These are phyloP conservation scores for Ophiostoma ulmi DNA, from an alignment of 2,329 filamentous ascomycete genomes.

Conservation along the genomic window DNA sequence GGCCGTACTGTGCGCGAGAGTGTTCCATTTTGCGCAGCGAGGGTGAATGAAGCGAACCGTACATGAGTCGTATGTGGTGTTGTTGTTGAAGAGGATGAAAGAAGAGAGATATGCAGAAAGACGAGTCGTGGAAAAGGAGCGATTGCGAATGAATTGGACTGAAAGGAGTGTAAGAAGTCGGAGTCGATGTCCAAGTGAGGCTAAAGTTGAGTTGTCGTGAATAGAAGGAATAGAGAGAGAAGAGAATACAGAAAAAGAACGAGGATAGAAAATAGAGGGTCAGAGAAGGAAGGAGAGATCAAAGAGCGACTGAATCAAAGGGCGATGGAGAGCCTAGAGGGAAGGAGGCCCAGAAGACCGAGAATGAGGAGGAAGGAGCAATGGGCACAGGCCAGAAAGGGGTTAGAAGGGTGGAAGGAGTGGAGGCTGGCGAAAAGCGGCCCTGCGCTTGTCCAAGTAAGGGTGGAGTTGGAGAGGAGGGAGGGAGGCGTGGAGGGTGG, in stretches of 20 bases:
- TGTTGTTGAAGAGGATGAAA: conserved; percentile 2
- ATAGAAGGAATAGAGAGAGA: conserved; percentile 2
- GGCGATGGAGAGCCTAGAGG: neutral
- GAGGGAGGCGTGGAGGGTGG: conserved; percentile 1
- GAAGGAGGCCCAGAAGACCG: neutral
- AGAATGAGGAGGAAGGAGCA: neutral
- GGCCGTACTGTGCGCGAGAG: conserved; percentile 51
- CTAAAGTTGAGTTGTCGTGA: conserved; percentile 1
- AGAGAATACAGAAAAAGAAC: neutral
- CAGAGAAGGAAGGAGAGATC: neutral
- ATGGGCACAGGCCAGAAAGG: conserved; percentile 8
- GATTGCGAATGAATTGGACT: neutral
- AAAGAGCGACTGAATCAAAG: neutral
- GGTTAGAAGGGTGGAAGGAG: conserved; percentile 11
- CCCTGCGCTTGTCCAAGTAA: conserved; percentile 8
- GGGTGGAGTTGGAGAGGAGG: conserved; percentile 10
- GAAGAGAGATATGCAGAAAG: conserved; percentile 6
- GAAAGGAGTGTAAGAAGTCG: conserved; percentile 18
- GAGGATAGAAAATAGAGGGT: conserved; percentile 9
- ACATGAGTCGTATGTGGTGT: conserved; percentile 38
- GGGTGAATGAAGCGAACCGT: conserved; percentile 67
- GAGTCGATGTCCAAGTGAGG: conserved; percentile 5
- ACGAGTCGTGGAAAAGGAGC: neutral
- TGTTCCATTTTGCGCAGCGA: conserved; percentile 78
- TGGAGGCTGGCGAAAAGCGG: conserved; percentile 13